Evolutionary conservation across 768 basidiomycete genomes (phyloP), one percentile per base, ranked within the genome.

Genomic region (Asterophora parasitica): DNA sequence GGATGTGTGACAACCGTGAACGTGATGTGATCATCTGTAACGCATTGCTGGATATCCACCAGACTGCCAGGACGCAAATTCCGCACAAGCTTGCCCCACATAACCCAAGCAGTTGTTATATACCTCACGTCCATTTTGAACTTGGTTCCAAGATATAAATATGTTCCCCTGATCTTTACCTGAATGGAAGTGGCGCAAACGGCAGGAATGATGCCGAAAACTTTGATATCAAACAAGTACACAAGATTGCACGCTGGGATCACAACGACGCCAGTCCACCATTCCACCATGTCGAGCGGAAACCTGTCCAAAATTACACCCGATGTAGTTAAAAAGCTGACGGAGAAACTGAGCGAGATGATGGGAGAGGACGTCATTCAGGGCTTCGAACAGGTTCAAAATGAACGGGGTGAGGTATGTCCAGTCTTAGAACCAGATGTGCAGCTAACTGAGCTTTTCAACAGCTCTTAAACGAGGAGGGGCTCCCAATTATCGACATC

Each of bases 401-500:
- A 79, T 49, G 77, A 77, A 63, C 72, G 71, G 64, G 79, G 77
- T 73, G 79, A 87, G 78, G 87, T 86, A 70, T 56, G 77, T 68
- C 56, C 28, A 45, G 11, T 42, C 50, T 44, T 31, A 33, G n/a
- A 38, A 44, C 48, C n/a, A 50, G 49, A 41, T 28, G 44, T 55
- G 38, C 49, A 27, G 53, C 54, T 55, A 48, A 55, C 51, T 56
- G 49, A 56, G 60, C 51, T 44, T 52, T 58, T 53, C 26, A 31
- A 6, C 50, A 89, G 87, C 70, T 83, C 44, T 56, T 84, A 33
- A 86, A 85, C 57, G 85, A 88, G 57, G 87, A 91, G 40, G 87
- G 86, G 3, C 75, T 87, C 32, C 88, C 88, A 9, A 83, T 91
- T 52, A 72, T 89, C 50, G 88, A 91, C 31, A 83, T 91, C 48